phyloP scores from a whole-genome alignment of 2,329 filamentous ascomycete genomes.

The Microdochium paspali region DNA sequence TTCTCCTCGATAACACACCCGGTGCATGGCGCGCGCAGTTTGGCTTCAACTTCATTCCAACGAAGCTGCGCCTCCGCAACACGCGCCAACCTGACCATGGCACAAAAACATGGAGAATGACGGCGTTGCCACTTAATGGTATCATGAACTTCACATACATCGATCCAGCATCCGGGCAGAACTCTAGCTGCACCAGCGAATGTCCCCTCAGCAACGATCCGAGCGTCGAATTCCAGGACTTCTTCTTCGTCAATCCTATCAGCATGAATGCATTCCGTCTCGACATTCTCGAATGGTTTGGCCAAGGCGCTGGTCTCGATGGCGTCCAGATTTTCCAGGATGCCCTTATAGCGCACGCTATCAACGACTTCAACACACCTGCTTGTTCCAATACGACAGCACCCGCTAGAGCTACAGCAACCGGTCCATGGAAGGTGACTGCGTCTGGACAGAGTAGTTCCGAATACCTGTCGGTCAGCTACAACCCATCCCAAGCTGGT shows the following conservation, averaged over 20 bases:
- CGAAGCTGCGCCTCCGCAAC: constrained; percentile 81
- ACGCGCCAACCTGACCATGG: constrained; percentile 76
- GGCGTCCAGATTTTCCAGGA: constrained; percentile 84
- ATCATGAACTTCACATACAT: constrained; percentile 95
- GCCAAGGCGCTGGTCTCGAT: constrained; percentile 71
- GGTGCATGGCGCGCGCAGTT: constrained; percentile 82
- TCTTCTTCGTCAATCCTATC: constrained; percentile 78
- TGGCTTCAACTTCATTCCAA: constrained; percentile 75
- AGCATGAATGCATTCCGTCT: constrained; percentile 83
- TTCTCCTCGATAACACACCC: constrained; percentile 62
- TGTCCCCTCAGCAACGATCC: constrained; percentile 75
- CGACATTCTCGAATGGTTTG: constrained; percentile 82
- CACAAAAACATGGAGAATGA: constrained; percentile 81
- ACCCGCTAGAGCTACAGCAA: constrained; percentile 56
- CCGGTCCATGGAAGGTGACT: constrained; percentile 65
- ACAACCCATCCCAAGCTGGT: constrained; percentile 22
- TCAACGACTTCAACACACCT: constrained; percentile 83
- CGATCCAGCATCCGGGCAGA: constrained; percentile 60
- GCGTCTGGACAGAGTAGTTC: constrained; percentile 62
- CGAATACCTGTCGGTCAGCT: constrained; percentile 63
- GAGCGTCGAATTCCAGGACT: constrained; percentile 69
- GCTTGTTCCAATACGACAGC: constrained; percentile 58
- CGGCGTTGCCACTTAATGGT: constrained; percentile 74
- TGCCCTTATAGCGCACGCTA: constrained; percentile 76
- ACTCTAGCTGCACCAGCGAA: constrained; percentile 64